phyloP scores from a whole-genome alignment of 108 stramenopile species.

The Mayamaea pseudoterrestris region DNA sequence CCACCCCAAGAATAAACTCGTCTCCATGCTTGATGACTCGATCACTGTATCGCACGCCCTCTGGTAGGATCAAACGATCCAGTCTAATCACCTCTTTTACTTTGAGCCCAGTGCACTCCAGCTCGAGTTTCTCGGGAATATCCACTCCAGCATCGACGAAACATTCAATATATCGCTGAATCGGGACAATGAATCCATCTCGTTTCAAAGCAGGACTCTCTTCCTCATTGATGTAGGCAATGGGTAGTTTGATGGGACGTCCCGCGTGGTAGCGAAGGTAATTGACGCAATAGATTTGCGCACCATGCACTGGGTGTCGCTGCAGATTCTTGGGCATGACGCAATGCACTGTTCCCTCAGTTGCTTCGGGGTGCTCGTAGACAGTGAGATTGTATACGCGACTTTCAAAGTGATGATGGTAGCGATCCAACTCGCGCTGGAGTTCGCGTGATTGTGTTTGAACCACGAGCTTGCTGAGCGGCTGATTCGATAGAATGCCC shows the following conservation, averaged over 20 bases:
- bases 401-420: conserved; percentile 33
- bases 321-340: conserved; percentile 60
- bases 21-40: conserved; percentile 15
- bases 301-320: conserved; percentile 60
- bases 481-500: conserved; percentile 25
- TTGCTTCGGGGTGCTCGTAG: conserved; percentile 19
- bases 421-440: conserved; percentile 69
- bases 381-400: conserved; percentile 74
- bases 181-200: conserved; percentile 63
- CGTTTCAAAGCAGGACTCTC: conserved; percentile 71
- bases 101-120: conserved; percentile 66
- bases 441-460: conserved; percentile 64
- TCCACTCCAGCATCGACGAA: conserved; percentile 52
- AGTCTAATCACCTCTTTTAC: conserved; percentile 59
- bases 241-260: conserved; percentile 58
- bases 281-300: conserved; percentile 64
- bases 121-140: conserved; percentile 62
- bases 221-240: conserved; percentile 55
- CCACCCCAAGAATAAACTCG: not conserved
- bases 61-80: conserved; percentile 61
- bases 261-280: conserved; percentile 60
- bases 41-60: conserved; percentile 42
- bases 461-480: conserved; percentile 30
- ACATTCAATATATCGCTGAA: conserved; percentile 48
- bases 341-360: conserved; percentile 46